These are phyloP conservation scores for Juncus inflexus DNA, from an alignment of 176 grass and related monocot species.

Conservation along the genomic window DNA sequence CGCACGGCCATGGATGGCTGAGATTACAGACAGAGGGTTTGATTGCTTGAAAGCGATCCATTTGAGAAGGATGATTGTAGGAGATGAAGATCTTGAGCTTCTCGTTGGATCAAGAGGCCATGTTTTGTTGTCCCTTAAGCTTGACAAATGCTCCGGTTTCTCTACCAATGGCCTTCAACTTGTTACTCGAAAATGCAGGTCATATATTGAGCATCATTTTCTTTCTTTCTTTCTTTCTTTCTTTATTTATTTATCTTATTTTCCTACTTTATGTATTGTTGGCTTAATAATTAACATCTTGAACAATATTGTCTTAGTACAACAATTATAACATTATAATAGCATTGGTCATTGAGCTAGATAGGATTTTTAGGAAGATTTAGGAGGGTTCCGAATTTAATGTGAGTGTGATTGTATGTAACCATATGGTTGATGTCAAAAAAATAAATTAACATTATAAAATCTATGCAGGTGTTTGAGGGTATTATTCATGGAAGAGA, in stretches of 20 bases:
- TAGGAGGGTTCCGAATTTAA: too few species aligned
- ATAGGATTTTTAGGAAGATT: not conserved
- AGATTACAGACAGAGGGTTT: conserved; percentile 38
- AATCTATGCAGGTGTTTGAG: conserved; percentile 43
- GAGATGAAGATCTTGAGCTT: conserved; percentile 37
- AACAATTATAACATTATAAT: not conserved
- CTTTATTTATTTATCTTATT: not conserved
- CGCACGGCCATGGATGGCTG: conserved; percentile 47
- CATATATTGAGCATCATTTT: not conserved
- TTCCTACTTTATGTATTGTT: not conserved
- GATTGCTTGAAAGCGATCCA: conserved; percentile 75
- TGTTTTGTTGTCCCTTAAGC: conserved; percentile 60
- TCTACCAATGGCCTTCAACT: conserved; percentile 56
- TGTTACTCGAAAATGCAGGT: conserved; percentile 70
- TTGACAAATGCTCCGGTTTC: conserved; percentile 76
- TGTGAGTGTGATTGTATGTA: too few species aligned
- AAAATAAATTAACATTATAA: not conserved
- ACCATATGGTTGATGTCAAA: too few species aligned
- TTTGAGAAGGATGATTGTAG: conserved; percentile 61
- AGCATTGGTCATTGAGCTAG: not conserved
- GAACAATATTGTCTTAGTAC: not conserved
- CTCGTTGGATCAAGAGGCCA: conserved; percentile 45
- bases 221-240: not conserved
- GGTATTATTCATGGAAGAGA: conserved; percentile 67
- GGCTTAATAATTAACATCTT: not conserved